A percentile compares a stretch with the other conserved stretches of the same genome.
Conservation (phyloP, 805 yeast genomes). For the Metschnikowia lochheadii region DNA sequence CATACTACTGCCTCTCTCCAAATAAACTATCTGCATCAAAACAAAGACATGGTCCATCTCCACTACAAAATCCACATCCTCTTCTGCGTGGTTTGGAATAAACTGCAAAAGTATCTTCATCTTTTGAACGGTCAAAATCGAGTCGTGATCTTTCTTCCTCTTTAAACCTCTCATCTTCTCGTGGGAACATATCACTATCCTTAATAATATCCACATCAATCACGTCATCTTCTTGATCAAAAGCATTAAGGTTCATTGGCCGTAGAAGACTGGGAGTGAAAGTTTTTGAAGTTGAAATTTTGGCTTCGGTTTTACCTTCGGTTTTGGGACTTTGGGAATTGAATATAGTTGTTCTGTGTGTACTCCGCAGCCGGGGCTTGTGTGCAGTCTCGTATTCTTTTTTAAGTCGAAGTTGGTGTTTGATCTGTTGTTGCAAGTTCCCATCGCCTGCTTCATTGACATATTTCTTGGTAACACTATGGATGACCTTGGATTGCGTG, state of each 20-base stretch:
- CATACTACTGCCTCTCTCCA: conserved; percentile 7
- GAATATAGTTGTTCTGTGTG: no score
- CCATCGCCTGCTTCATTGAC: conserved; percentile 12
- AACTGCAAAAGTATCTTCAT: not conserved
- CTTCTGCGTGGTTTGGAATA: conserved; percentile 5
- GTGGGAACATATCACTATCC: conserved; percentile 13
- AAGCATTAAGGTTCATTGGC: conserved; percentile 16
- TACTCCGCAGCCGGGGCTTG: not conserved
- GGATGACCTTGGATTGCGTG: conserved; percentile 35
- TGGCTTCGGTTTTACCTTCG: not conserved
- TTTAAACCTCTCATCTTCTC: not conserved
- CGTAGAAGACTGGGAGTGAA: conserved; percentile 18
- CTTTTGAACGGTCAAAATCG: conserved; percentile 1
- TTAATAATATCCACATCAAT: conserved; percentile 16
- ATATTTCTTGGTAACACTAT: conserved; percentile 34
- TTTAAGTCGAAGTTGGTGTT: conserved; percentile 17
- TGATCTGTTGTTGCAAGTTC: conserved; percentile 18
- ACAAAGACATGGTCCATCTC: conserved; percentile 40
- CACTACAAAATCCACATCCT: conserved; percentile 36
- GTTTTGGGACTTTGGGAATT: not conserved
- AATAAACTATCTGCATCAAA: conserved; percentile 32
- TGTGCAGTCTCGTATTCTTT: not conserved
- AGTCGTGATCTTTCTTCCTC: no score
- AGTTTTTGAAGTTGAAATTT: not conserved
- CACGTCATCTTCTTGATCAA: conserved; percentile 15